Conservation (phyloP, 1,284 basidiomycete species). For the Phlebopus sp. region DNA sequence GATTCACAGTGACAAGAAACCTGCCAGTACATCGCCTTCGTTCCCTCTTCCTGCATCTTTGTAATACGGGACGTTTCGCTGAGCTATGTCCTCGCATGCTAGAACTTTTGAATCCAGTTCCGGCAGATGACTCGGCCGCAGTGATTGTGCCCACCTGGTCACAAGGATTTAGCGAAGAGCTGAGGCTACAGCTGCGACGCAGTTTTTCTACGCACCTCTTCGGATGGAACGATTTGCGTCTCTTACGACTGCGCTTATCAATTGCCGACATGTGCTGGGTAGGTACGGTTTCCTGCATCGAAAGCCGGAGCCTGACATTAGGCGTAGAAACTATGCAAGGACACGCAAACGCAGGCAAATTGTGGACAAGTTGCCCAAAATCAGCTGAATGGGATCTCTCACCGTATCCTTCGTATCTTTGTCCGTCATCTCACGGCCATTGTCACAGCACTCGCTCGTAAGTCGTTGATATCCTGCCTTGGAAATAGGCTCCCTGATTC, state of each 20-base stretch:
- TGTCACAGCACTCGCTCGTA: conserved; percentile 44
- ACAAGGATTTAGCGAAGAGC: conserved; percentile 26
- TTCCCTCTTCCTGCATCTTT: conserved; percentile 50
- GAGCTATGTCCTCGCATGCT: conserved; percentile 48
- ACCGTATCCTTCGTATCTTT: conserved; percentile 51
- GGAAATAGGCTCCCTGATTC: conserved; percentile 11
- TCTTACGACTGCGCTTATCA: conserved; percentile 53
- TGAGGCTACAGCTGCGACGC: conserved; percentile 43
- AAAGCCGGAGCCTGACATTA: conserved; percentile 11
- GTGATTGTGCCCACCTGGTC: conserved; percentile 34
- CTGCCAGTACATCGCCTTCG: conserved; percentile 55
- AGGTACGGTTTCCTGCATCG: conserved; percentile 21
- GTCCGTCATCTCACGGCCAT: conserved; percentile 55
- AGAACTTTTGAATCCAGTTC: conserved; percentile 36
- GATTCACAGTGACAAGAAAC: conserved; percentile 38
- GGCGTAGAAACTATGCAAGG: conserved; percentile 44
- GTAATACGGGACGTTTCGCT: conserved; percentile 34
- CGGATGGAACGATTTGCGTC: conserved; percentile 53
- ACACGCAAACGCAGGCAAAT: conserved; percentile 32
- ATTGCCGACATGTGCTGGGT: conserved; percentile 68
- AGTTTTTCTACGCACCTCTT: conserved; percentile 58
- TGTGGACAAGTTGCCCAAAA: conserved; percentile 51
- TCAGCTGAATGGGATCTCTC: conserved; percentile 51
- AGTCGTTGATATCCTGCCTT: conserved; percentile 21
- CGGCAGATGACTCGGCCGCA: conserved; percentile 34